These are phyloP conservation scores for Penicillium rolfsii DNA, from an alignment of 2,329 filamentous ascomycete species.

Conservation along the genomic window DNA sequence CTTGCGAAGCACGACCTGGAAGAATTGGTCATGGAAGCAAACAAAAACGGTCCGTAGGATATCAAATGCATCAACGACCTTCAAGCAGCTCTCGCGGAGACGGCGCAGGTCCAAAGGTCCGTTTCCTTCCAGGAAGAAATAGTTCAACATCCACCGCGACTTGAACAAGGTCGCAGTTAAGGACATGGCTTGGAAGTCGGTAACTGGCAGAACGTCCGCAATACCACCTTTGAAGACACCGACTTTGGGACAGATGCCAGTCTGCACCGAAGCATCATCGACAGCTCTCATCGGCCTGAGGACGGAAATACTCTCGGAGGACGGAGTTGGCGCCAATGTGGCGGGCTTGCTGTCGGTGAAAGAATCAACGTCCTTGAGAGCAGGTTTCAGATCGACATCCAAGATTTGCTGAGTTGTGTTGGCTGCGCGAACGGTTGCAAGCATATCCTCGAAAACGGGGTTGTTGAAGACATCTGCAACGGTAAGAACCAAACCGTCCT, in stretches of 20 bases:
- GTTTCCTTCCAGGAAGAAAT: conserved; percentile 63
- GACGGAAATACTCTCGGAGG: conserved; percentile 32
- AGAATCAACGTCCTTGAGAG: conserved; percentile 21
- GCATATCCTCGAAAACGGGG: conserved; percentile 47
- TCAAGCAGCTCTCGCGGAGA: conserved; percentile 44
- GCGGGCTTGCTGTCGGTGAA: conserved; percentile 23
- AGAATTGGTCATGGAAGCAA: conserved; percentile 53
- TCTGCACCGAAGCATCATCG: conserved; percentile 48
- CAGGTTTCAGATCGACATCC: conserved; percentile 27
- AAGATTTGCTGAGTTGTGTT: conserved; percentile 30
- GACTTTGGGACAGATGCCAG: conserved; percentile 57
- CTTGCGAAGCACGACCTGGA: conserved; percentile 62
- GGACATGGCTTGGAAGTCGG: conserved; percentile 51
- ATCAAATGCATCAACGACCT: conserved; percentile 64
- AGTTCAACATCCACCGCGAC: conserved; percentile 46
- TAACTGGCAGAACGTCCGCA: conserved; percentile 60
- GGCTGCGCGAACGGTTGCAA: conserved; percentile 34
- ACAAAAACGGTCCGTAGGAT: conserved; percentile 70
- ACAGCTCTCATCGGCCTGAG: conserved; percentile 29
- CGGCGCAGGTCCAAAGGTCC: conserved; percentile 54
- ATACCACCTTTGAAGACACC: conserved; percentile 57
- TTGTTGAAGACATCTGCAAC: conserved; percentile 51
- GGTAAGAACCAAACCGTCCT: conserved; percentile 45
- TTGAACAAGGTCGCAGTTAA: conserved; percentile 42
- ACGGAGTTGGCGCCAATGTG: conserved; percentile 22